Evolutionary conservation across 352 stramenopile species (phyloP), one percentile per base, ranked within the genome.

Genomic region (Pelagophyceae sp.): DNA sequence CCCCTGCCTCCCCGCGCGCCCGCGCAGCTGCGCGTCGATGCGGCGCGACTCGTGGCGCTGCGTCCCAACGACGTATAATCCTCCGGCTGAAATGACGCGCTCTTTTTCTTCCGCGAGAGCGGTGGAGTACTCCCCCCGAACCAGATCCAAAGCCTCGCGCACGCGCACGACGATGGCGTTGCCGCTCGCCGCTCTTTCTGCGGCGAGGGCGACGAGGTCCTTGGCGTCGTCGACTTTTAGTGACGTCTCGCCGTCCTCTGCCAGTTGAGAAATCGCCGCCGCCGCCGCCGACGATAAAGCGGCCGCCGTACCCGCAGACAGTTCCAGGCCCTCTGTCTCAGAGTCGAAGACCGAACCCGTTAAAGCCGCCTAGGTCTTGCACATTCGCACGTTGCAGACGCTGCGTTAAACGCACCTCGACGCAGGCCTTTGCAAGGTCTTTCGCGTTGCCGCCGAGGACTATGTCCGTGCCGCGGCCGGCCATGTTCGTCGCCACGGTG

Each of bases 401-500:
- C n/a, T 69, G 38, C 19, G 90, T 72, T 31, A 90, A 80, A 23
- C 83, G 82, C 76, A 87, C 51, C n/a, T 79, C 80, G 32, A 81
- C 58, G 69, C 31, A 45, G 20, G 72, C 20, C 61, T 61, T 78
- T 35, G 88, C 82, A 85, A 92, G 90, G 17, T 87, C 89, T 25
- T 76, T 85, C 1, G 87, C 76, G 74, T 87, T 91, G 50, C 89
- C 88, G 70, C 89, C 89, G 37, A 94, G 79, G 25, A 92, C 78
- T 80, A 94, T 94, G 80, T 94, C 89, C 17, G 89, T 93, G 77
- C 89, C 89, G 69, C 88, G 85, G 54, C 89, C 88, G 35, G 88
- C 88, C 88, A 94, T 89, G 81, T 93, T 93, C 11, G 89, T 94
- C 17, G 87, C 87, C 11, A 94, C 88, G 29, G 89, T 94, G 32